phyloP scores from a whole-genome alignment of 495 filamentous ascomycete genomes.

The Xylaria nigripes region DNA sequence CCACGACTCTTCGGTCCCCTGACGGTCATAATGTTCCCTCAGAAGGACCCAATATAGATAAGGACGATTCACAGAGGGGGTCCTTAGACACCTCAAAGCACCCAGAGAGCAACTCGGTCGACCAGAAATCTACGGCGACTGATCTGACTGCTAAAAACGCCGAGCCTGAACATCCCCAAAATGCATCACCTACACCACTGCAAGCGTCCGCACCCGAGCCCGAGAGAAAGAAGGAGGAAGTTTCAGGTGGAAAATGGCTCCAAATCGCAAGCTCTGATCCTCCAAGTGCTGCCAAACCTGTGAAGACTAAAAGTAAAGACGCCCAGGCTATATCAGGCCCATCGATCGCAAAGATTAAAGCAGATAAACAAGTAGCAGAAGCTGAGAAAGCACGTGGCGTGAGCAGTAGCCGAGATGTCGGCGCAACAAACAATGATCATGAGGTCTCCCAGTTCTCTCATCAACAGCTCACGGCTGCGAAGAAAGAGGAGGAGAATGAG shows the following conservation, averaged over 20 bases:
- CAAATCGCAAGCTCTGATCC: neutral
- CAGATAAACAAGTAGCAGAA: conserved; percentile 18
- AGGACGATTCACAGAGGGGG: neutral
- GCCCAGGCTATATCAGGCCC: conserved; percentile 23
- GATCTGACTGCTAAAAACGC: neutral
- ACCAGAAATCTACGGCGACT: neutral
- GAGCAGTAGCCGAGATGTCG: conserved; percentile 26
- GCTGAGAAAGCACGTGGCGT: conserved; percentile 6
- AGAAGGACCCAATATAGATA: neutral
- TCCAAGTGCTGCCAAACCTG: conserved; percentile 8
- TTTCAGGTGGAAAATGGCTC: neutral
- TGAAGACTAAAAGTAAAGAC: conserved; percentile 14
- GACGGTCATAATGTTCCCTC: neutral
- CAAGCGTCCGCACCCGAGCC: neutral
- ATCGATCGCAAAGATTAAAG: conserved; percentile 21
- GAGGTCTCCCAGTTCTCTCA: conserved; percentile 83
- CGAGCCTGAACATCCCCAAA: neutral
- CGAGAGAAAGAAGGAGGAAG: neutral
- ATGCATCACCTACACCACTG: neutral
- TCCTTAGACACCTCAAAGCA: neutral
- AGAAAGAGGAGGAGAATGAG: conserved; percentile 36
- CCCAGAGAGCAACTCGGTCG: neutral
- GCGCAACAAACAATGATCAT: conserved; percentile 19
- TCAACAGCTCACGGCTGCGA: conserved; percentile 61
- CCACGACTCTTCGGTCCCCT: conserved; percentile 6